Base-by-base conservation (phyloP, 164 flowering plant species). In the Chimonanthus praecox region DNA sequence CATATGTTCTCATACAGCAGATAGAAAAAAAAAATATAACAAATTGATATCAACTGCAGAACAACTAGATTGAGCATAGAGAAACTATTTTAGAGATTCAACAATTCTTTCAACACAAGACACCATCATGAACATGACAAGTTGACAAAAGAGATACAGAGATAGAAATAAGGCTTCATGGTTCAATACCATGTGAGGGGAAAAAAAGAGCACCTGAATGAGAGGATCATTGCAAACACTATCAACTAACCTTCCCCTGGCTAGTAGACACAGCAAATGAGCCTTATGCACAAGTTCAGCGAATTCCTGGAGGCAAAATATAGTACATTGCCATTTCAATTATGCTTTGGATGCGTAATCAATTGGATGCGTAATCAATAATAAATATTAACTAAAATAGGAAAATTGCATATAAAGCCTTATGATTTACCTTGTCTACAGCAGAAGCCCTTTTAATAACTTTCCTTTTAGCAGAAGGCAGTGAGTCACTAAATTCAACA, bases 251-350 rank as follows among this genome's bases (percentile, higher is more conserved):
- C 99, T 86, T 71, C 99, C 99, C 73, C 99, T 82, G 61, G 88
- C 97, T 74, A 95, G 84, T 70, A 95, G 83, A 82, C 99, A 92
- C 69, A 95, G 89, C 78, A 95, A 82, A 86, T 95, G 94, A 74
- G 80, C 92, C 83, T 89, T 95, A 80, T 95, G 99, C 73, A 88
- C 93, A 58, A 88, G 86, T 83, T 91, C 97, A 63, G 97, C 94
- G 75, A 87, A 64, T 83, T 89, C 98, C 99, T 95, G 87, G 16
- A 54, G 61, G 62, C 47, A 18, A 51, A 65, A 65, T 18, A 15
- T 21, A 43, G 4, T 1, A 43, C 20, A 18, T 18, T 67, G 33
- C 46, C 51, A 65, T n/a, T 67, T 66, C 48, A 21, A 18, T 10
- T 45, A 66, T 15, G 48, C 20, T 3, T 20, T 33, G 5, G 21